phyloP scores from a whole-genome alignment of 805 yeast species.

The Debaryomyces hansenii region DNA sequence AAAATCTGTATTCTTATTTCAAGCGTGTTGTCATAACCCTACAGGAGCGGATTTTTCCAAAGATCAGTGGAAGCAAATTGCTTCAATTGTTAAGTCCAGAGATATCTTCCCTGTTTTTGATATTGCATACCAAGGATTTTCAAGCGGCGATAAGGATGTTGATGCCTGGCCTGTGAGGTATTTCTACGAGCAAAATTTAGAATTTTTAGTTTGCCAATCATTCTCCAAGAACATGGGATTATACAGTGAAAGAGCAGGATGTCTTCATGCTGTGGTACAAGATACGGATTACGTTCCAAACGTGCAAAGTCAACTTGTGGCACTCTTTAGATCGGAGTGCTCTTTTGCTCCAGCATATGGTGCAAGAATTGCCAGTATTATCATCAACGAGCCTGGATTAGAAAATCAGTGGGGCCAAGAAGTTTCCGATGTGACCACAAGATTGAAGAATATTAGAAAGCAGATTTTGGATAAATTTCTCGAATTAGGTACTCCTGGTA shows the following conservation, averaged over 20 bases:
- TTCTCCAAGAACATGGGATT: conserved; percentile 44
- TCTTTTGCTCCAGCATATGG: conserved; percentile 51
- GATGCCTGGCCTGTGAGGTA: conserved; percentile 43
- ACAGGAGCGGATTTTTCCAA: conserved; percentile 41
- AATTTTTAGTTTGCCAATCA: conserved; percentile 40
- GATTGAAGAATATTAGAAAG: conserved; percentile 33
- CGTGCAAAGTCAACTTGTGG: conserved; percentile 25
- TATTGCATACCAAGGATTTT: conserved; percentile 45
- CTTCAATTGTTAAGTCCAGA: conserved; percentile 21
- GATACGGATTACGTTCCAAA: conserved; percentile 15
- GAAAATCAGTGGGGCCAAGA: conserved; percentile 36
- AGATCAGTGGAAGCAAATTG: conserved; percentile 38
- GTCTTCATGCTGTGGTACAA: conserved; percentile 31
- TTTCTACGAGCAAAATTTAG: conserved; percentile 37
- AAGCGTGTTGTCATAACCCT: conserved; percentile 47
- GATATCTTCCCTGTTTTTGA: conserved; percentile 35
- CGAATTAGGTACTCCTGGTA: conserved; percentile 42
- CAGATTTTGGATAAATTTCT: conserved; percentile 27
- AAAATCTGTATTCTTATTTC: conserved; percentile 36
- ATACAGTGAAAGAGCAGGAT: conserved; percentile 41
- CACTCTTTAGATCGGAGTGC: conserved; percentile 38
- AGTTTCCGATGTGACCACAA: conserved; percentile 26
- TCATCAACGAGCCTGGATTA: conserved; percentile 24
- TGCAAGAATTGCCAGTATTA: conserved; percentile 38
- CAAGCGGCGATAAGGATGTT: conserved; percentile 60